Evolutionary conservation across 352 stramenopile genomes (phyloP).

Genomic region (Pythium dissotocum): DNA sequence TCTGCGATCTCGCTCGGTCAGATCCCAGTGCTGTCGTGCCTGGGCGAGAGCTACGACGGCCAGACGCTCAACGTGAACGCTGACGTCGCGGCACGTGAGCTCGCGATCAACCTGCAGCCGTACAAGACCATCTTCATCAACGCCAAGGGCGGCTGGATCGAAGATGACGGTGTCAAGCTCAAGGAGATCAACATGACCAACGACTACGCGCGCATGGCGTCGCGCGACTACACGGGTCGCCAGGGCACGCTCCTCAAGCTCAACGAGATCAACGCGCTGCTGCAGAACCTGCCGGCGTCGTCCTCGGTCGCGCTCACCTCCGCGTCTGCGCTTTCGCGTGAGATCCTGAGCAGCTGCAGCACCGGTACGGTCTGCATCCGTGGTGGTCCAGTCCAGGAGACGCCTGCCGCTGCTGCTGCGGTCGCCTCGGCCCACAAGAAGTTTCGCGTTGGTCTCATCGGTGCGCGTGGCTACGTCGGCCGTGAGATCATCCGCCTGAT

Average conservation of each 20-base stretch:
- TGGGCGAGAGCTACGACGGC: constrained; percentile 71
- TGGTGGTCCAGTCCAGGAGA: constrained; percentile 30
- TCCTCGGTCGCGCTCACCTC: constrained; percentile 89
- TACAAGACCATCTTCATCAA: constrained; percentile 91
- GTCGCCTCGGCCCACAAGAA: constrained; percentile 37
- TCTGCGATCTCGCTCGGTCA: constrained; percentile 62
- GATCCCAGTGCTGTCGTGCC: constrained; percentile 85
- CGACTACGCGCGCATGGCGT: constrained; percentile 77
- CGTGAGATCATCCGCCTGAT: constrained; percentile 86
- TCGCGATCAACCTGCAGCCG: constrained; percentile 80
- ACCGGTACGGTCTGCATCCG: constrained; percentile 83
- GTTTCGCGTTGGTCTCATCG: constrained; percentile 83
- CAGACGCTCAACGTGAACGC: constrained; percentile 91
- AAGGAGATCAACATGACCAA: constrained; percentile 80
- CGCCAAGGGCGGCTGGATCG: constrained; percentile 87
- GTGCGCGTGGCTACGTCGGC: constrained; percentile 85
- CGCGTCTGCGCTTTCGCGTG: constrained; percentile 68
- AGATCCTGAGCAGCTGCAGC: constrained; percentile 87
- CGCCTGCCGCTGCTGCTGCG: constrained; percentile 22
- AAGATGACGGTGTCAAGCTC: constrained; percentile 84
- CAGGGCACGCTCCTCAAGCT: constrained; percentile 92
- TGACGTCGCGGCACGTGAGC: constrained; percentile 79
- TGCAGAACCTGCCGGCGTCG: constrained; percentile 70
- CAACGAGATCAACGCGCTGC: constrained; percentile 88
- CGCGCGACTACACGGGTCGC: constrained; percentile 83